Base-by-base conservation (phyloP, 2,329 filamentous ascomycete species). In the Aspergillus transmontanensis region DNA sequence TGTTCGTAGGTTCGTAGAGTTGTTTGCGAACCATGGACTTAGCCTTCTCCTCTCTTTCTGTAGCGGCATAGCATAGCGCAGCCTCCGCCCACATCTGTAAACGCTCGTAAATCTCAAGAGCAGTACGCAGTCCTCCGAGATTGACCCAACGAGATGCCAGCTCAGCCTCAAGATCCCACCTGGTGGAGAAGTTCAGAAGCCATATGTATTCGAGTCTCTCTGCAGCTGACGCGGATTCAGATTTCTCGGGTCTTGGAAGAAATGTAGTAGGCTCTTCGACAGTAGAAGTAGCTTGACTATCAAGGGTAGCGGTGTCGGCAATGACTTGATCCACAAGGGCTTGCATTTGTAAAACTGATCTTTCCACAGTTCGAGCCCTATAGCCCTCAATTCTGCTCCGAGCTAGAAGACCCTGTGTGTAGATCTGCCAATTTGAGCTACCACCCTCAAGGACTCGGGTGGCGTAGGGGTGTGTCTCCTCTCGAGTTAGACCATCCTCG, bases 391-490 rank as follows among this genome's bases (percentile, higher is more conserved):
- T 94, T 19, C 95, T 86, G 64, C 92, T 96, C 51, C 95, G 87
- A 1, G 98, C 91, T 0, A 99, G 84, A 10, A 99, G 83, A 0
- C 93, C 95, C 74, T 98, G 94, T 0, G 95, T 97, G 75, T 98
- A 98, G 39, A 97, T 90, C 76, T 98, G 95, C 95, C 95, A 99
- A 77, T 98, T 99, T 0, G 93, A 94, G 53, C 91, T 91, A 69
- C 94, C 94, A 64, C 95, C 93, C 10, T 91, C 87, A 1, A 99
- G 84, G 0, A 98, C 95, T 46, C 95, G 88, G 1, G 89, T 90
- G 0, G 95, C 95, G 74, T 94, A 99, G 0, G 95, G 95, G 1
- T 96, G 79, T 5, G 96, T 94, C 75, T 98, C 93, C 78, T 98
- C 94, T n/a, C 93, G 86, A 0, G 94, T 98, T 0, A 99, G 82